Conservation (phyloP, 23 red algal genomes). For the Gracilariopsis chorda region DNA sequence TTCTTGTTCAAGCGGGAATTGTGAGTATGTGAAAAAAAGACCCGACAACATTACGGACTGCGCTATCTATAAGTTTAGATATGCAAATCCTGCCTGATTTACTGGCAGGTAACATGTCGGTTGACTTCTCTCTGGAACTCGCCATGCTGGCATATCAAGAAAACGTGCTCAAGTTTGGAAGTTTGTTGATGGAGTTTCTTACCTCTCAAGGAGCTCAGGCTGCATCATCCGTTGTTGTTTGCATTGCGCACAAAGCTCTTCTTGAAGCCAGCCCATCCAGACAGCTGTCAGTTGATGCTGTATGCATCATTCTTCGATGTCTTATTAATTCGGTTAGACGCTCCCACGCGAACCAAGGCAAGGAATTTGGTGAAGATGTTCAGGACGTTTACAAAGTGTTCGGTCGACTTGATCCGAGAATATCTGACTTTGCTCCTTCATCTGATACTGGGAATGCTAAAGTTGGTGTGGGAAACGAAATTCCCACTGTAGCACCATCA, state of each 20-base stretch:
- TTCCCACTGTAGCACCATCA: neutral
- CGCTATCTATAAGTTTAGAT: conserved; percentile 66
- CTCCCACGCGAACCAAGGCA: neutral
- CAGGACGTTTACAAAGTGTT: conserved; percentile 30
- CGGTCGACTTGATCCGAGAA: neutral
- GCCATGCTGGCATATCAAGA: conserved; percentile 79
- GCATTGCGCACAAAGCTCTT: conserved; percentile 52
- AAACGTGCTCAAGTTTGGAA: conserved; percentile 85
- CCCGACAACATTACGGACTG: conserved; percentile 25
- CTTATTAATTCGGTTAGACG: neutral
- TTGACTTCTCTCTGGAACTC: conserved; percentile 90
- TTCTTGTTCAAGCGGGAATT: conserved; percentile 60
- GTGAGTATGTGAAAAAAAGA: conserved; percentile 61
- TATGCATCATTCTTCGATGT: conserved; percentile 53
- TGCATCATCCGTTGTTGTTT: conserved; percentile 50
- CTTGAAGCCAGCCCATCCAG: neutral
- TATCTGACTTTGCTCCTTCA: conserved; percentile 21
- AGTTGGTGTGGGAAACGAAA: conserved; percentile 29
- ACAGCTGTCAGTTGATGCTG: conserved; percentile 31
- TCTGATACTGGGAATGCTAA: conserved; percentile 18
- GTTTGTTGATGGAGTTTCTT: conserved; percentile 79
- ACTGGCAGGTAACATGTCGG: conserved; percentile 37
- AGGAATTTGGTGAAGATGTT: conserved; percentile 31
- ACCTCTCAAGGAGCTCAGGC: conserved; percentile 47
- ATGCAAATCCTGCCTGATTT: conserved; percentile 79